These are phyloP conservation scores for Lactarius tabidus DNA, from an alignment of 768 basidiomycete genomes.

Conservation along the genomic window DNA sequence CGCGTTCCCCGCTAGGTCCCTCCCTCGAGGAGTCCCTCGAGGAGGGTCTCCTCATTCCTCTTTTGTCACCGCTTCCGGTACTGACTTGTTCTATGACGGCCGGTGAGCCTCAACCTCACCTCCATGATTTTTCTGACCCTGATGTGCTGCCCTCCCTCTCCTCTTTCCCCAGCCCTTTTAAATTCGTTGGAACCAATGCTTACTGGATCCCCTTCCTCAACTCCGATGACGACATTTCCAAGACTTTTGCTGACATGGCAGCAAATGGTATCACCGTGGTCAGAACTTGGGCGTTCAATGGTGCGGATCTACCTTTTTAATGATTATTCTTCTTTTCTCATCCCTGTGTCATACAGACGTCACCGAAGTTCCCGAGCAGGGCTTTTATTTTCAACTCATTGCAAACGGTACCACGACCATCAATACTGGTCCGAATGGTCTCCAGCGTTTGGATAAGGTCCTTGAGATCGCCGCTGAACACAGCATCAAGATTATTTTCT, in stretches of 20 bases:
- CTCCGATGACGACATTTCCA: constrained; percentile 50
- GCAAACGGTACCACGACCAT: constrained; percentile 50
- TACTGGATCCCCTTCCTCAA: constrained; percentile 64
- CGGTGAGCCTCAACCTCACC: constrained; percentile 4
- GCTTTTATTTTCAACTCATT: constrained; percentile 63
- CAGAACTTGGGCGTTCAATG: constrained; percentile 71
- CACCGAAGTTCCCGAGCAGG: constrained; percentile 37
- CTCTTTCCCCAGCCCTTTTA: constrained; percentile 28
- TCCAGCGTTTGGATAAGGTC: constrained; percentile 60
- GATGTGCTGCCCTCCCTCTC: neutral
- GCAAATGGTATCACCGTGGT: constrained; percentile 54
- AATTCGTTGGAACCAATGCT: constrained; percentile 54
- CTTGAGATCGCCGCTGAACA: constrained; percentile 51
- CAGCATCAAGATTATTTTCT: constrained; percentile 38
- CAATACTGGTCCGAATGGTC: constrained; percentile 57
- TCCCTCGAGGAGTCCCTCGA: too few relatives aligned
- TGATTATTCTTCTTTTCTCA: neutral
- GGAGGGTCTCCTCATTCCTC: neutral
- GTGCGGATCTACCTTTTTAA: constrained; percentile 30
- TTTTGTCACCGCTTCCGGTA: constrained; percentile 12
- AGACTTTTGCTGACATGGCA: constrained; percentile 55
- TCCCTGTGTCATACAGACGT: constrained; percentile 17
- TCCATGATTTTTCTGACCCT: too few relatives aligned
- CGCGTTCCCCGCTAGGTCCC: constrained; percentile 7
- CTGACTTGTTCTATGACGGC: constrained; percentile 10